Conservation (phyloP, 768 basidiomycete genomes). For the Russula sp. region DNA sequence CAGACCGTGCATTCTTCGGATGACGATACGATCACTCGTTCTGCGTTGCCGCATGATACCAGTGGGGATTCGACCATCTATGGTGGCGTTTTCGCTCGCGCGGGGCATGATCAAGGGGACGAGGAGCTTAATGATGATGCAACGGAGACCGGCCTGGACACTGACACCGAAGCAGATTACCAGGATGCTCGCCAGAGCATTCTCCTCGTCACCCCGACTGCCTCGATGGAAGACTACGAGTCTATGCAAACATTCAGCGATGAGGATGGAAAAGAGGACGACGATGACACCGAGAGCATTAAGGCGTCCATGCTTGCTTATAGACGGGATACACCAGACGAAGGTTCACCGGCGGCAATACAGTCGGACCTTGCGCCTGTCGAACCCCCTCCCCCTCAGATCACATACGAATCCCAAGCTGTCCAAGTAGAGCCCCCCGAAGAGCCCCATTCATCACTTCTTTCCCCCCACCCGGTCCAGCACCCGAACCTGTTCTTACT, state of each 20-base stretch:
- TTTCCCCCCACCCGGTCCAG: conserved; percentile 3
- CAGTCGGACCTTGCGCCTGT: conserved; percentile 23
- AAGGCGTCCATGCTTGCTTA: conserved; percentile 53
- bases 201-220: conserved; percentile 59
- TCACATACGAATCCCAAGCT: conserved; percentile 53
- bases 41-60: conserved; percentile 31
- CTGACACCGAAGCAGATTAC: conserved; percentile 69
- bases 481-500: conserved; percentile 33
- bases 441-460: conserved; percentile 20
- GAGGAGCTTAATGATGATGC: conserved; percentile 40
- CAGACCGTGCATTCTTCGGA: conserved; percentile 27
- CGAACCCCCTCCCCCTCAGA: conserved; percentile 33
- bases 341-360: conserved; percentile 14
- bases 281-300: conserved; percentile 66
- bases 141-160: conserved; percentile 65
- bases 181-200: conserved; percentile 71
- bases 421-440: conserved; percentile 39
- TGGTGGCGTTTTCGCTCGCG: conserved; percentile 16
- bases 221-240: conserved; percentile 42
- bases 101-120: conserved; percentile 42
- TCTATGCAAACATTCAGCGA: conserved; percentile 44
- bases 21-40: conserved; percentile 25
- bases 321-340: conserved; percentile 26
- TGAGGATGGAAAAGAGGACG: conserved; percentile 57
- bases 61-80: conserved; percentile 38